Evolutionary conservation across 257 asterid species (phyloP).

Genomic region (Eustoma russellianum): DNA sequence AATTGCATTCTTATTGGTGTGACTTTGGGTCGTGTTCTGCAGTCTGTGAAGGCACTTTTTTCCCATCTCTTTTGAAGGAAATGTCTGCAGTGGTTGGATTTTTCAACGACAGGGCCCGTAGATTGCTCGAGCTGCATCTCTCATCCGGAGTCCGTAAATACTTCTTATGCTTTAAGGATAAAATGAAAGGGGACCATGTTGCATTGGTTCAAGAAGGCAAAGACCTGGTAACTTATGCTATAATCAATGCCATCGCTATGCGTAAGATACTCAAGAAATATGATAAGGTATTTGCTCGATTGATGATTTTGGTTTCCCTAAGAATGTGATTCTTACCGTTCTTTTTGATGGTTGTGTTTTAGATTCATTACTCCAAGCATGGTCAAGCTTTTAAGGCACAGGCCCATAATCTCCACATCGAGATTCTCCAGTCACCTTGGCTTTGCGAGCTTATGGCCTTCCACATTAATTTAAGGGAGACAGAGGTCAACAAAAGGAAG

Average conservation of each 20-base stretch:
- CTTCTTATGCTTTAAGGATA: constrained; percentile 54
- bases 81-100: constrained; percentile 86
- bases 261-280: constrained; percentile 95
- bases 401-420: constrained; percentile 66
- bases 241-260: constrained; percentile 78
- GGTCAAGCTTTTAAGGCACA: constrained; percentile 92
- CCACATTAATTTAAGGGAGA: constrained; percentile 51
- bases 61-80: constrained; percentile 73
- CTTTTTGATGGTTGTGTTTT: constrained; percentile 4
- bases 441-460: constrained; percentile 89
- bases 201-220: constrained; percentile 66
- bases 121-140: constrained; percentile 62
- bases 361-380: constrained; percentile 89
- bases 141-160: constrained; percentile 65
- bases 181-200: constrained; percentile 41
- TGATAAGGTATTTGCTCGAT: constrained; percentile 42
- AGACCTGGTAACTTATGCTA: constrained; percentile 70
- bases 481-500: constrained; percentile 20
- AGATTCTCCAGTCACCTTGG: constrained; percentile 98
- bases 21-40: constrained; percentile 6
- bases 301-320: too few species aligned
- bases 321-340: too few species aligned
- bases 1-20: background rate
- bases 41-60: constrained; percentile 95
- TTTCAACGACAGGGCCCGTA: constrained; percentile 66